Conservation (phyloP, 2,329 filamentous ascomycete genomes). For the Arachnomyces sp. region DNA sequence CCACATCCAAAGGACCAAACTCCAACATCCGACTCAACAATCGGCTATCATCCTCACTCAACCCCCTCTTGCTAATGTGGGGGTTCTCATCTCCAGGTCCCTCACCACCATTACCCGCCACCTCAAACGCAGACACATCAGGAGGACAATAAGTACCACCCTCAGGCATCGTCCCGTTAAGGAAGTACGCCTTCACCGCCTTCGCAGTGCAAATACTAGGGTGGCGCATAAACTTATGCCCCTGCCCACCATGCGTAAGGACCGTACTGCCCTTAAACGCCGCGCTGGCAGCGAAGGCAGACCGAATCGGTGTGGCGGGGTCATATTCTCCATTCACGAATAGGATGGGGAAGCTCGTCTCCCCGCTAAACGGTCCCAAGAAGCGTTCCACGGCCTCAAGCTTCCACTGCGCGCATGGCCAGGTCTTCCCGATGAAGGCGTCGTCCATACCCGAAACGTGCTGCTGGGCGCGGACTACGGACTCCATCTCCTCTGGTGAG, state of each 20-base stretch:
- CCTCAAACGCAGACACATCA: constrained; percentile 8
- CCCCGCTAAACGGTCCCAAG: constrained; percentile 15
- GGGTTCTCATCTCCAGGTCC: too few relatives aligned
- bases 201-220: constrained; percentile 25
- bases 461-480: constrained; percentile 1
- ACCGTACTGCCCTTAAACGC: constrained; percentile 19
- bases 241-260: constrained; percentile 17
- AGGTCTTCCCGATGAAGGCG: constrained; percentile 3
- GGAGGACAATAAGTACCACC: constrained; percentile 24
- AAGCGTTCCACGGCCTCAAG: constrained; percentile 16
- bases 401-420: constrained; percentile 14
- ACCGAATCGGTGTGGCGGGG: constrained; percentile 15
- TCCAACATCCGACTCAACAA: too few relatives aligned
- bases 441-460: constrained; percentile 6
- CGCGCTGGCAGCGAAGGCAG: constrained; percentile 16
- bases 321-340: constrained; percentile 18
- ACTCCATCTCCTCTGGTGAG: constrained; percentile 2
- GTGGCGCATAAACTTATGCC: constrained; percentile 16
- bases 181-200: constrained; percentile 25
- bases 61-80: too few relatives aligned
- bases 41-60: too few relatives aligned
- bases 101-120: background rate
- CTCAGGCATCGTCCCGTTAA: constrained; percentile 26
- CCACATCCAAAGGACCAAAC: too few relatives aligned
- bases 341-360: constrained; percentile 18